Conservation (phyloP, 768 basidiomycete species). For the Cystofilobasidium capitatum region DNA sequence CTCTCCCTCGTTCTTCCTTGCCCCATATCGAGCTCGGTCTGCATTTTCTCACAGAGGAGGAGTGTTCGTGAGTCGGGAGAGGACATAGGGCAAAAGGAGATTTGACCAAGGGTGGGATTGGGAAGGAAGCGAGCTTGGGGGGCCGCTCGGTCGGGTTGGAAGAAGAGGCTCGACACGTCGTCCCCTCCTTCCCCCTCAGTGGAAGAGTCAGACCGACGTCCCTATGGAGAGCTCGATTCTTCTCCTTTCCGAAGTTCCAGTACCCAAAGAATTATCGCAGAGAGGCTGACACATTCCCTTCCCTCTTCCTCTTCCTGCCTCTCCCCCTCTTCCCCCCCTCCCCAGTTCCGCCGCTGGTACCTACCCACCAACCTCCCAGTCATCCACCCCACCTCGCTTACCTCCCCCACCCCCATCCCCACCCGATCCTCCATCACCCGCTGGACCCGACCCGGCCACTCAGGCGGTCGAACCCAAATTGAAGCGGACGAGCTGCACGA, state of each 20-base stretch:
- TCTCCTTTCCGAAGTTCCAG: neutral
- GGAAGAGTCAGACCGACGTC: no score
- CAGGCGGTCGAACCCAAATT: slow-evolving; percentile 19
- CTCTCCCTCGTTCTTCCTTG: no score
- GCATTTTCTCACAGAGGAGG: no score
- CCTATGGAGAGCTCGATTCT: no score
- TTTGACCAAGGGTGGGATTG: no score
- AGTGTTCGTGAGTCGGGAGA: no score
- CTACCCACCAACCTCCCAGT: slow-evolving; percentile 72
- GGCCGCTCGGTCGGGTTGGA: no score
- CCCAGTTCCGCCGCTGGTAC: slow-evolving; percentile 82
- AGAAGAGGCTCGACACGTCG: no score
- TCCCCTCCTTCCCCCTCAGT: no score
- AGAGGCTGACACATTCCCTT: neutral
- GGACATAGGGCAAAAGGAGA: no score
- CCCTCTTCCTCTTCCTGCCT: neutral
- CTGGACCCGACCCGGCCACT: slow-evolving; percentile 20
- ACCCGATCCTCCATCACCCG: slow-evolving; percentile 5
- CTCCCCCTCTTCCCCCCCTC: neutral
- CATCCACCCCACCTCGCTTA: slow-evolving; percentile 30
- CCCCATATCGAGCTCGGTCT: no score
- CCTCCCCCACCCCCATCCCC: slow-evolving; percentile 10
- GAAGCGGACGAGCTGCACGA: slow-evolving; percentile 16
- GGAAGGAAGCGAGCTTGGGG: no score
- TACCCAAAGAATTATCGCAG: neutral